These are phyloP conservation scores for Massarina eburnea DNA, from an alignment of 2,329 filamentous ascomycete species.

Conservation along the genomic window DNA sequence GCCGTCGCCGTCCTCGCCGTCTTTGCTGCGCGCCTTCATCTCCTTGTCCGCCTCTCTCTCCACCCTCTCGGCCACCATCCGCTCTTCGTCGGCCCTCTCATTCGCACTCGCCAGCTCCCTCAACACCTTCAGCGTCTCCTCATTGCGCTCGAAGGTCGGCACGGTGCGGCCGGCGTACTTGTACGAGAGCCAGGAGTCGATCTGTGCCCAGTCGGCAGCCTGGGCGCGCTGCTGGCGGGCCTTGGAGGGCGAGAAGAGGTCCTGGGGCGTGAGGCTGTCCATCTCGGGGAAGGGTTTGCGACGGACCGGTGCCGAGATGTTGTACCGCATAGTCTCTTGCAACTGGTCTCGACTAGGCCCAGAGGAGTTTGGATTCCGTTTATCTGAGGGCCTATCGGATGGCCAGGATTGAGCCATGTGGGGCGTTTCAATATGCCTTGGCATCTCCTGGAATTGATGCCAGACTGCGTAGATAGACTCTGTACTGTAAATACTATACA, in stretches of 20 bases:
- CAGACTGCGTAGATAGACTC: too few relatives aligned
- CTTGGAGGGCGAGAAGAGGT: constrained; percentile 63
- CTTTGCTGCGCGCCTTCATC: constrained; percentile 42
- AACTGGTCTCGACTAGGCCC: too few relatives aligned
- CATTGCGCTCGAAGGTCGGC: constrained; percentile 82
- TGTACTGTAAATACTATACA: too few relatives aligned
- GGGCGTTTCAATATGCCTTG: too few relatives aligned
- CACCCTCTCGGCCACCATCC: constrained; percentile 57
- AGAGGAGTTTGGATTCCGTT: too few relatives aligned
- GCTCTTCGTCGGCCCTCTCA: constrained; percentile 75
- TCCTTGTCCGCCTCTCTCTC: constrained; percentile 63
- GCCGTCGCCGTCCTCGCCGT: constrained; percentile 10
- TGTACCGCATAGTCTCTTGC: too few relatives aligned
- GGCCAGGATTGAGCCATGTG: too few relatives aligned
- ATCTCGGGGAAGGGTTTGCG: constrained; percentile 14
- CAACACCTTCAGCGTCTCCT: constrained; percentile 75
- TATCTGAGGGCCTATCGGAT: too few relatives aligned
- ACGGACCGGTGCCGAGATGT: neutral
- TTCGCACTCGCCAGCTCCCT: constrained; percentile 74
- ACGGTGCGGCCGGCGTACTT: constrained; percentile 67
- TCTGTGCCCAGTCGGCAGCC: constrained; percentile 87
- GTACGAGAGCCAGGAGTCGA: constrained; percentile 76
- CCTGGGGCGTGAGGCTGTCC: constrained; percentile 42
- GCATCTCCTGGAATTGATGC: too few relatives aligned
- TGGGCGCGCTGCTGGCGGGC: constrained; percentile 75